Percentiles rank a stretch among this genome's conserved stretches.
Conservation (phyloP, 2,329 filamentous ascomycete species). For the Shiraia sp. region DNA sequence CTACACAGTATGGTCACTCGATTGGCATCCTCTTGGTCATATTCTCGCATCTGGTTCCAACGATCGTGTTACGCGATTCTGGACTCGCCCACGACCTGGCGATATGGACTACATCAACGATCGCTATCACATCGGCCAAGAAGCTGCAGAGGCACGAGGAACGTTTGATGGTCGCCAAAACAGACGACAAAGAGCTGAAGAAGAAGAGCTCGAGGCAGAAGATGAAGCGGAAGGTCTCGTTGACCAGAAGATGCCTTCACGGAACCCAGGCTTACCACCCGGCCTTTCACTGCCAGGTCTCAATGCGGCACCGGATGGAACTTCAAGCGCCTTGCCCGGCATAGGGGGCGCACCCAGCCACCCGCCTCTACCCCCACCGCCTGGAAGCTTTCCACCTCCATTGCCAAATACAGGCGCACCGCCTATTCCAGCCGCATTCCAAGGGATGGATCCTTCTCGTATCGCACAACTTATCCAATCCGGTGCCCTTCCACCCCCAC, state of each 20-base stretch:
- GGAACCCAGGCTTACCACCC: conserved; percentile 64
- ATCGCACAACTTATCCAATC: conserved; percentile 41
- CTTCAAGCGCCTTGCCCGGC: conserved; percentile 52
- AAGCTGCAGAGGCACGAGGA: conserved; percentile 90
- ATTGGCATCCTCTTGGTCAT: conserved; percentile 96
- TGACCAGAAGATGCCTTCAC: conserved; percentile 80
- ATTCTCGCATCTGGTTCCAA: conserved; percentile 95
- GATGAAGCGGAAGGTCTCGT: conserved; percentile 92
- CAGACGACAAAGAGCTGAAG: conserved; percentile 79
- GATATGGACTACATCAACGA: conserved; percentile 86
- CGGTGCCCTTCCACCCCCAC: conserved; percentile 43
- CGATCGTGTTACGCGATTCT: conserved; percentile 95
- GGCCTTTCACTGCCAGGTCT: conserved; percentile 50
- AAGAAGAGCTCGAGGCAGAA: conserved; percentile 90
- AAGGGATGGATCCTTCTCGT: conserved; percentile 34
- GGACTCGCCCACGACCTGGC: conserved; percentile 87
- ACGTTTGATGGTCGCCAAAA: conserved; percentile 85
- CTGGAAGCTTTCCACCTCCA: conserved; percentile 24
- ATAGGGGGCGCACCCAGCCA: conserved; percentile 49
- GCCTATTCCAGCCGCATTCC: conserved; percentile 17
- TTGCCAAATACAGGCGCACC: conserved; percentile 11
- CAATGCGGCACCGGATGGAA: conserved; percentile 44
- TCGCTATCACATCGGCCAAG: conserved; percentile 92
- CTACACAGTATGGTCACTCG: conserved; percentile 94
- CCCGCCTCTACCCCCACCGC: conserved; percentile 33